phyloP scores from a whole-genome alignment of 306 rosid genomes.

The Lagenaria siceraria region DNA sequence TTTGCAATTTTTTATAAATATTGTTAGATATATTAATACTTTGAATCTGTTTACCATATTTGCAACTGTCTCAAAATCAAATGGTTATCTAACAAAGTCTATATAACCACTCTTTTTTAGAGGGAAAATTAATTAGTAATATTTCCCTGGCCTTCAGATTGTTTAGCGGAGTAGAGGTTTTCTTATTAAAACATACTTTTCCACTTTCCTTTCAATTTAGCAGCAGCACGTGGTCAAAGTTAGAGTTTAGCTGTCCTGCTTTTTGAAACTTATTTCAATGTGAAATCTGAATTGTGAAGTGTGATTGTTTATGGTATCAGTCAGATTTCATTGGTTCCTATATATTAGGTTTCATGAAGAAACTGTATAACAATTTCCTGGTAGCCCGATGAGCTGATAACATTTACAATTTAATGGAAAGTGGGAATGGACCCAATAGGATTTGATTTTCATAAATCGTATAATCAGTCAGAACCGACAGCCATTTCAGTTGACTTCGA shows the following conservation, averaged over 20 bases:
- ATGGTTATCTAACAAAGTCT: too few relatives aligned
- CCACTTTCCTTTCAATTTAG: background rate
- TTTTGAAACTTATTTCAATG: background rate
- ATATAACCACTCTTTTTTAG: background rate
- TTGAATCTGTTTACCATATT: too few relatives aligned
- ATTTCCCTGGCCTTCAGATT: background rate
- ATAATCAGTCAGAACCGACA: background rate
- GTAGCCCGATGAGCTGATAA: background rate
- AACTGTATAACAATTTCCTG: background rate
- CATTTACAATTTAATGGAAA: background rate
- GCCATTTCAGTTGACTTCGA: background rate
- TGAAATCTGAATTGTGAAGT: background rate
- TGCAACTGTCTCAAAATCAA: too few relatives aligned
- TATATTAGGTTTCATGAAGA: background rate
- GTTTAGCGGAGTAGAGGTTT: background rate
- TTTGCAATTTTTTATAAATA: too few relatives aligned
- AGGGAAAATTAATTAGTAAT: background rate
- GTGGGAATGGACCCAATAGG: background rate
- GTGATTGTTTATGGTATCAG: background rate
- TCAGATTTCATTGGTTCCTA: background rate
- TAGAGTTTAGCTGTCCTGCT: background rate
- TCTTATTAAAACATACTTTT: background rate
- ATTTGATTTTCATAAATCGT: background rate
- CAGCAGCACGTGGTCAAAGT: background rate
- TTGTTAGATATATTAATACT: too few relatives aligned